Evolutionary conservation across 2,329 filamentous ascomycete genomes (phyloP).

Genomic region (Fusarium sp.): DNA sequence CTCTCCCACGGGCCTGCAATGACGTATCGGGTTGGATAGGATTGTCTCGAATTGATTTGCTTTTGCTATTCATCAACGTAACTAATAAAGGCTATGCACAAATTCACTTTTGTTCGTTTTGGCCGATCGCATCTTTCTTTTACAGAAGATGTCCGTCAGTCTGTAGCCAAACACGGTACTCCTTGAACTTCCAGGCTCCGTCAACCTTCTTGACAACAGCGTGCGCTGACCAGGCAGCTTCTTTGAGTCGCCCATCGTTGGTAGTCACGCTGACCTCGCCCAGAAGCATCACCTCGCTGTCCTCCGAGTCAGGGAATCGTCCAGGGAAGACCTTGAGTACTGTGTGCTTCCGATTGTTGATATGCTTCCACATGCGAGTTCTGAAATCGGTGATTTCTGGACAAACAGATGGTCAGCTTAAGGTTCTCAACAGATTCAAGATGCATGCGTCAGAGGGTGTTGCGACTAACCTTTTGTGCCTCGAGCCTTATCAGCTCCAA

Average conservation of each 20-base stretch:
- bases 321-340: constrained; percentile 57
- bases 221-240: constrained; percentile 49
- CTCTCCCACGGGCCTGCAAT: constrained; percentile 24
- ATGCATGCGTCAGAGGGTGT: constrained; percentile 7
- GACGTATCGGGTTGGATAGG: constrained; percentile 32
- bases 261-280: constrained; percentile 46
- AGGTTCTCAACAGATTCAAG: neutral
- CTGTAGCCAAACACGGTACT: constrained; percentile 51
- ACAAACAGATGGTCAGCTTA: constrained; percentile 4
- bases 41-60: neutral
- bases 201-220: constrained; percentile 45
- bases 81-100: constrained; percentile 26
- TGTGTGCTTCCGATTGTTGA: constrained; percentile 55
- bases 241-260: constrained; percentile 43
- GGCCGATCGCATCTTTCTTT: constrained; percentile 1
- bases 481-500: constrained; percentile 54
- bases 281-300: constrained; percentile 52
- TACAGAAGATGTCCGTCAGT: constrained; percentile 32
- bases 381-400: constrained; percentile 57
- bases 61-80: constrained; percentile 16
- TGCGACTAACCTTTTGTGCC: constrained; percentile 50
- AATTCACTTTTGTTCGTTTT: constrained; percentile 13
- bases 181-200: constrained; percentile 50
- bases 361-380: constrained; percentile 57
- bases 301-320: constrained; percentile 44